Conservation (phyloP, 1,284 basidiomycete genomes). For the Marasmius oreades region DNA sequence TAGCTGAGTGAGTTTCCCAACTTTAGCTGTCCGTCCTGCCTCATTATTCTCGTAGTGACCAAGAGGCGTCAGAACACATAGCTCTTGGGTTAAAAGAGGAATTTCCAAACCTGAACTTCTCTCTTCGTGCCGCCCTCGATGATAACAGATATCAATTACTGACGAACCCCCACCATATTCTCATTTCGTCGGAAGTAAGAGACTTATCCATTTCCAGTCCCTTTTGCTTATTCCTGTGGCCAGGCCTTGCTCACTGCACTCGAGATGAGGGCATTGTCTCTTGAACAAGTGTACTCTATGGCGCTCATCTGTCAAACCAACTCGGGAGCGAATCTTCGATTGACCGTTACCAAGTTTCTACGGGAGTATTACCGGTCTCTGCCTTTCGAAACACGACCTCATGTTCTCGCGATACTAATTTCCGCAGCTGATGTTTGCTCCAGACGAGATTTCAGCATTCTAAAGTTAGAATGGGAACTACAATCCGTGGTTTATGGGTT, state of each 20-base stretch:
- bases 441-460: not conserved
- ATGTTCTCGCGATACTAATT: not conserved
- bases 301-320: not conserved
- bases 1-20: not conserved
- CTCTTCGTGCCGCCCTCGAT: not conserved
- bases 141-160: not conserved
- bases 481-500: not conserved
- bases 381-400: not conserved
- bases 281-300: not conserved
- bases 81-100: not conserved
- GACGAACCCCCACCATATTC: not conserved
- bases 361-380: not conserved
- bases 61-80: not conserved
- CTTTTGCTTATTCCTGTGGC: not conserved
- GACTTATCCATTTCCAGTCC: not conserved
- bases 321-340: not conserved
- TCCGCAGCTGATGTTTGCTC: not conserved
- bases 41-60: not conserved
- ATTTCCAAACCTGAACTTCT: not conserved
- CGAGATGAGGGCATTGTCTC: conserved; percentile 3
- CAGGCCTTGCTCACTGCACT: not conserved
- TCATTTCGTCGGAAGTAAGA: not conserved
- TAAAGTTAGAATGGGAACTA: not conserved
- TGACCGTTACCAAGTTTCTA: not conserved
- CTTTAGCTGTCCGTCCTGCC: not conserved